A percentile compares a stretch with the other conserved stretches of the same genome.
Evolutionary conservation across 2,329 filamentous ascomycete species (phyloP).

Genomic region (Neurospora crassa): DNA sequence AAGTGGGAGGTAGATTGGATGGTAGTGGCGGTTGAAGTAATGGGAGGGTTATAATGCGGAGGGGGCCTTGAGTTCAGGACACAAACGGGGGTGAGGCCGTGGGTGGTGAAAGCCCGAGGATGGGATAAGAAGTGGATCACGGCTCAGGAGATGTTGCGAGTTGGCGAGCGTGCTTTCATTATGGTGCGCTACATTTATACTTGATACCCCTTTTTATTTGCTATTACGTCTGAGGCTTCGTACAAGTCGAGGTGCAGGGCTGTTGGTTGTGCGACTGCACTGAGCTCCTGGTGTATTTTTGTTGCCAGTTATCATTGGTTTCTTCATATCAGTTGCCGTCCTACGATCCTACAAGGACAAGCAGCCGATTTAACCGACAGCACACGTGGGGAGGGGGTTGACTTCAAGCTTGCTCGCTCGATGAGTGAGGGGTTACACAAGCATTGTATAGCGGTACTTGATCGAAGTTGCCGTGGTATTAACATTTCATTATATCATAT

Average conservation of each 20-base stretch:
- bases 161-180: neutral
- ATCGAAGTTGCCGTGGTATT: neutral
- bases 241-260: neutral
- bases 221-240: neutral
- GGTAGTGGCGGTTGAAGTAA: neutral
- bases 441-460: neutral
- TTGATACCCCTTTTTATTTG: neutral
- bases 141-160: neutral
- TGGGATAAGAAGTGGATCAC: neutral
- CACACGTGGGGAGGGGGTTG: neutral
- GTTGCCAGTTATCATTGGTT: neutral
- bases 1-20: neutral
- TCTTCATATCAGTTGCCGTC: neutral
- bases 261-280: neutral
- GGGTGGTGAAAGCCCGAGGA: neutral
- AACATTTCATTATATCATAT: neutral
- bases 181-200: neutral
- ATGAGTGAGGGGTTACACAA: neutral
- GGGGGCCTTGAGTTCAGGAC: neutral
- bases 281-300: neutral
- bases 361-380: neutral
- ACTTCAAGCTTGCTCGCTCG: neutral
- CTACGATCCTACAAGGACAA: neutral
- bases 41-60: neutral
- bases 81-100: neutral